phyloP scores from a whole-genome alignment of 192 early-diverging fungal species.

The Podila epicladia region DNA sequence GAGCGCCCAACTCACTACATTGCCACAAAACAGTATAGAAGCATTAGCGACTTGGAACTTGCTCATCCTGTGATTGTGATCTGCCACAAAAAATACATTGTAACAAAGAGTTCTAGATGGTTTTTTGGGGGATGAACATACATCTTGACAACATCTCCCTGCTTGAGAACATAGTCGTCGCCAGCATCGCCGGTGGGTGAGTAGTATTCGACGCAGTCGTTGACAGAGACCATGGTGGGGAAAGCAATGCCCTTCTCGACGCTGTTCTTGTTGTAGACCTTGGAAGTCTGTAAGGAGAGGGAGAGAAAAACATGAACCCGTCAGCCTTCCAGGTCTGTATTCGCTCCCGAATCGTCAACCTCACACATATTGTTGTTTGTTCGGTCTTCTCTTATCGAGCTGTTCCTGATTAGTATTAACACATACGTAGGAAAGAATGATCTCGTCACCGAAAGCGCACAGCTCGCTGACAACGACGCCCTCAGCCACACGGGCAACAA shows the following conservation, averaged over 20 bases:
- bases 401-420: neutral
- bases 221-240: conserved; percentile 87
- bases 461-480: conserved; percentile 71
- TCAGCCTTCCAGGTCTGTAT: neutral
- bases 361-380: neutral
- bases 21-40: neutral
- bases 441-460: conserved; percentile 74
- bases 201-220: conserved; percentile 81
- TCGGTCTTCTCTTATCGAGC: neutral
- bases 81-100: neutral
- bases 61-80: neutral
- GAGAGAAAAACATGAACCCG: neutral
- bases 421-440: conserved; percentile 67
- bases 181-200: conserved; percentile 68
- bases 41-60: too few species aligned
- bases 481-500: conserved; percentile 60
- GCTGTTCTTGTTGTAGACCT: conserved; percentile 64
- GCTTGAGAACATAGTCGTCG: conserved; percentile 70
- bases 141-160: conserved; percentile 90
- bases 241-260: conserved; percentile 81
- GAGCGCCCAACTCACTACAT: conserved; percentile 82
- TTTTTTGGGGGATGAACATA: conserved; percentile 30
- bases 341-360: too few species aligned
- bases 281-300: conserved; percentile 55
- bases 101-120: neutral